Evolutionary conservation across 2,329 filamentous ascomycete genomes (phyloP), one percentile per base, ranked within the genome.

Genomic region (Fonsecaea nubica): DNA sequence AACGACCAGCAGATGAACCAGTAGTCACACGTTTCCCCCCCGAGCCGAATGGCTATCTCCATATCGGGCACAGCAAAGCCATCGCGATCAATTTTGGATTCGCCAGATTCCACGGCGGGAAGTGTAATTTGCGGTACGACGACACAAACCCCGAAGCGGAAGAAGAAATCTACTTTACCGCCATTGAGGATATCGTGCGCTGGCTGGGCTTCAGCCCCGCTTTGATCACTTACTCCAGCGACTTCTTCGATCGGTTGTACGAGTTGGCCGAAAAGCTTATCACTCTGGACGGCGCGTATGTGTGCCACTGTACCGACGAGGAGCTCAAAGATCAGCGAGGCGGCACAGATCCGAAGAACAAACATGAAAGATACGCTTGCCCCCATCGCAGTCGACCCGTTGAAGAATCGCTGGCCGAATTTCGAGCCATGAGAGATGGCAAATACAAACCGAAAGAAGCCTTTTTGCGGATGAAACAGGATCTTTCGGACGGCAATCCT

Each of bases 61-160:
- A 97, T 76, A 91, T 98, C 72, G 94, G 94, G 21, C 95, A 98
- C 77, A 91, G 91, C 71, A 98, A 98, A 82, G 94, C 95, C 25
- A 97, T 98, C 77, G 90, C 92, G 0, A 88, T 98, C 78, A 97
- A 98, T 80, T 98, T 98, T 80, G 94, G 94, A 6, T 98, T 97
- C 77, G 94, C 95, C 13, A 88, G 87, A 75, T 89, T 89, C 75
- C 91, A 96, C 76, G 90, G 90, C 40, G 94, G 94, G 65, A 83
- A 89, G 68, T 91, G 88, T 78, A 90, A 90, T 75, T 80, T 93
- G 68, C 86, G 94, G 74, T 97, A 92, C 77, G 95, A 98, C 77
- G 95, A 98, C 74, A 98, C 95, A 13, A 98, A 98, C 77, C 95
- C 95, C 1, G 92, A 93, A 71, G 92, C 91, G 55, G 95, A 98